Base-by-base conservation (phyloP, 2,329 filamentous ascomycete genomes). In the Neonectria magnoliae region DNA sequence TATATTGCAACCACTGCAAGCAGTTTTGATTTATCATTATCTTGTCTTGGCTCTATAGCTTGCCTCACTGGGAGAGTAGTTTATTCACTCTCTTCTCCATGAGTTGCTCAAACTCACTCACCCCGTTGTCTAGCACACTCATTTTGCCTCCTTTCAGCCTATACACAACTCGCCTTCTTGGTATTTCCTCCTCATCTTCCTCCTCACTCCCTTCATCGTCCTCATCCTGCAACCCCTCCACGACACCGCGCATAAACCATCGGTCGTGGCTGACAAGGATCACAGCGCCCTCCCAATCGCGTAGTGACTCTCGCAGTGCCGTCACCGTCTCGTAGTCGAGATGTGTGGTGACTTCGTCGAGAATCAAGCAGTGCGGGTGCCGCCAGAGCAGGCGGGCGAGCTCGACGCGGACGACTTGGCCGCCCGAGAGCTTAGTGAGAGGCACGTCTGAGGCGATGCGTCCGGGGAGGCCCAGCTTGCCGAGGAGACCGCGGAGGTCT, bases 341-440 rank as follows among this genome's bases (percentile, higher is more conserved):
- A 81, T 97, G 93, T 1, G 93, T 95, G 7, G 93, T 96, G 25
- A 93, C 90, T 76, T 93, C 93, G 75, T 95, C 93, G 8, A 95
- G 84, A 6, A 95, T 84, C 2, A 95, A 83, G 61, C 92, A 85
- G 68, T 94, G 92, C 20, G 92, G 92, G 4, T 86, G 82, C 44
- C 81, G 81, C 84, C 89, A 90, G 38, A 95, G 80, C n/a, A 94
- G 79, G 52, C 87, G 85, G 1, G 91, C 91, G 54, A 95, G 81
- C 65, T 90, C 89, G 57, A 82, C 81, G 18, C 86, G 80, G 53
- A 91, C 91, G 22, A 93, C 85, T 78, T 97, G 93, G 0, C 93
- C 93, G 44, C 93, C 93, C 0, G 92, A 95, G 1, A 97, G 83
- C 74, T 90, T 87, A n/a, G 80, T 78, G 0, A 97, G 77, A 0